Evolutionary conservation across 148 eudicot species (phyloP).

Genomic region (Gaultheria prostrata): DNA sequence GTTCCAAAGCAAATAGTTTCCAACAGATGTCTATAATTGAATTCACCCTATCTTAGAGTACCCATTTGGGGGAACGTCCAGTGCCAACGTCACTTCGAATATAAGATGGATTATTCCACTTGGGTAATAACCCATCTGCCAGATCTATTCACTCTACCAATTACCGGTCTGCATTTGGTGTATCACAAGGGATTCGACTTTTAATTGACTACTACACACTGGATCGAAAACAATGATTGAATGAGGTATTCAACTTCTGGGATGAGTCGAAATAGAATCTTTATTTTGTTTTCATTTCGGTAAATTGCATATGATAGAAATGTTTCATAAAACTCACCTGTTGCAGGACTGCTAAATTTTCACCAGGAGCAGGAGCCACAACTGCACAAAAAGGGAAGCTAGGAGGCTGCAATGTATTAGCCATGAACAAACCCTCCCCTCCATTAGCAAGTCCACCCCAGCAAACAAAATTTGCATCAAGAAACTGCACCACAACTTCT

Average conservation of each 20-base stretch:
- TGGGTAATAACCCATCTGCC: background rate
- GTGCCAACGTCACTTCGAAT: background rate
- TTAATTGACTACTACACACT: background rate
- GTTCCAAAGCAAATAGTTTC: background rate
- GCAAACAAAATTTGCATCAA: conserved; percentile 79
- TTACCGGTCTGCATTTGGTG: background rate
- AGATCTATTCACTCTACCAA: background rate
- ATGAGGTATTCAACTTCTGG: background rate
- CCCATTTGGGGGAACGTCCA: too few species aligned
- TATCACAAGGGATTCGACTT: background rate
- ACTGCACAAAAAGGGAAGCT: conserved; percentile 84
- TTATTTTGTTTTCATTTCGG: background rate
- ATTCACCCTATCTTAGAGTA: too few species aligned
- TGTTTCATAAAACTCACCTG: conserved; percentile 41
- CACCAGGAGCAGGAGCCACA: conserved; percentile 70
- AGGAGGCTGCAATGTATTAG: conserved; percentile 44
- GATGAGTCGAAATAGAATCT: background rate
- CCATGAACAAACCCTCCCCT: conserved; percentile 73
- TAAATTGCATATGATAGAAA: background rate
- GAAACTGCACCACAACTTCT: conserved; percentile 69
- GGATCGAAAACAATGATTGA: background rate
- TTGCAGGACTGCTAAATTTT: conserved; percentile 66
- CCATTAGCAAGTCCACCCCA: conserved; percentile 70
- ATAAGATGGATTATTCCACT: background rate
- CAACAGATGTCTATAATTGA: too few species aligned